Evolutionary conservation across 106 monocot species (phyloP).

Genomic region (Phalaenopsis aphrodite): DNA sequence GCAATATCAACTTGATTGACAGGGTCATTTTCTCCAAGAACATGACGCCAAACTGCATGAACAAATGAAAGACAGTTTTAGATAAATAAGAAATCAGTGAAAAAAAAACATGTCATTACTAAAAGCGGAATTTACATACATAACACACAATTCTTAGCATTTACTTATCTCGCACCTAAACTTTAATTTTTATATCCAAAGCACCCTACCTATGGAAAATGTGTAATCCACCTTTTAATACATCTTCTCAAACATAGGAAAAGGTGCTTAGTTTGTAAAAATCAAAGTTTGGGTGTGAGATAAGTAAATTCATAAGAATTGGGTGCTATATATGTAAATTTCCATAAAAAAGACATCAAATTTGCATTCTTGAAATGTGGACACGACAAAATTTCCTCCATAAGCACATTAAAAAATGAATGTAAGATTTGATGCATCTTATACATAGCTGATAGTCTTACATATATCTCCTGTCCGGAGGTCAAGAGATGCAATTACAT

Average conservation of each 20-base stretch:
- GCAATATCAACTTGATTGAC: constrained; percentile 77
- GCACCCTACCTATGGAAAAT: too few species aligned
- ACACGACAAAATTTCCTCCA: background rate
- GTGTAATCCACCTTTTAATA: too few species aligned
- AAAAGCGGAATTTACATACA: too few species aligned
- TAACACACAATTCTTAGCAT: too few species aligned
- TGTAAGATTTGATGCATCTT: background rate
- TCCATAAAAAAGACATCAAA: background rate
- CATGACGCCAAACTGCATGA: constrained; percentile 90
- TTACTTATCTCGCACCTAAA: too few species aligned
- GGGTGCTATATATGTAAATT: too few species aligned
- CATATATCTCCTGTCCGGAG: constrained; percentile 88
- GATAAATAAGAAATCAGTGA: background rate
- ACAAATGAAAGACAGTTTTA: constrained; percentile 5
- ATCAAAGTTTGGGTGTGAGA: background rate
- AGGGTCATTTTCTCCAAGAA: constrained; percentile 61
- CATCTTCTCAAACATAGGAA: too few species aligned
- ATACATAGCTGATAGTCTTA: constrained; percentile 22
- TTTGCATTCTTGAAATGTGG: background rate
- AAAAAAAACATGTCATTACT: too few species aligned
- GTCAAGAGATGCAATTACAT: constrained; percentile 92
- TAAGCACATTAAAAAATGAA: background rate
- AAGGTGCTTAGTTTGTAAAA: too few species aligned
- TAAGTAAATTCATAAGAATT: background rate
- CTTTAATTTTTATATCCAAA: too few species aligned